phyloP scores from a whole-genome alignment of 2,329 filamentous ascomycete species.

The Cercospora beticola region DNA sequence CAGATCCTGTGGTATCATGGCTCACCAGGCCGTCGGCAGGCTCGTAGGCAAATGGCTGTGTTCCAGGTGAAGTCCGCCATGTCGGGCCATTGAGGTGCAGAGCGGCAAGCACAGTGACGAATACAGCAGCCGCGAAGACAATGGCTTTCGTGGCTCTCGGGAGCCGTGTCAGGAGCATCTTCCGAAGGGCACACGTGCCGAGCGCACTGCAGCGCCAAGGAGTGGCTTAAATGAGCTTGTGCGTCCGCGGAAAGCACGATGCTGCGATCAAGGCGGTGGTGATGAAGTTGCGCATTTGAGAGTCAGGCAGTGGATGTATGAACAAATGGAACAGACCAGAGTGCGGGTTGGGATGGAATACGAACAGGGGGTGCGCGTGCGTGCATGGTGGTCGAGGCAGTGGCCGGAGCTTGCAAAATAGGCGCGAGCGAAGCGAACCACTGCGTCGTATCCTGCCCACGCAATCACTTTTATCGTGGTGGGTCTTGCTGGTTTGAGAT shows the following conservation, averaged over 20 bases:
- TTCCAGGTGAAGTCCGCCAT: not conserved
- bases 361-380: not conserved
- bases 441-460: not conserved
- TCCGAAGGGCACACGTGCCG: not conserved
- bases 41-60: not conserved
- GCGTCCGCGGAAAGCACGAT: not conserved
- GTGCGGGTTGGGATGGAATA: not conserved
- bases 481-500: not conserved
- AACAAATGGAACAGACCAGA: not conserved
- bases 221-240: not conserved
- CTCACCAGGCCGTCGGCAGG: not conserved
- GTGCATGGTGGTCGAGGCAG: not conserved
- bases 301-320: not conserved
- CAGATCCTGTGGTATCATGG: not conserved
- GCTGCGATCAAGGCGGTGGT: not conserved
- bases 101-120: slow-evolving; percentile 6
- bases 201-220: not conserved
- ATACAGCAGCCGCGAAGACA: slow-evolving; percentile 7
- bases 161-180: slow-evolving; percentile 16
- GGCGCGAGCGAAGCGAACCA: not conserved
- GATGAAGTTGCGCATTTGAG: not conserved
- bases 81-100: slow-evolving; percentile 10
- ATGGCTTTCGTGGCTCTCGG: slow-evolving; percentile 16
- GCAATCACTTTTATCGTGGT: not conserved
- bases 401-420: not conserved